A percentile compares a stretch with the other conserved stretches of the same genome.
Conservation (phyloP, 2,329 filamentous ascomycete genomes). For the Fusarium graminum region DNA sequence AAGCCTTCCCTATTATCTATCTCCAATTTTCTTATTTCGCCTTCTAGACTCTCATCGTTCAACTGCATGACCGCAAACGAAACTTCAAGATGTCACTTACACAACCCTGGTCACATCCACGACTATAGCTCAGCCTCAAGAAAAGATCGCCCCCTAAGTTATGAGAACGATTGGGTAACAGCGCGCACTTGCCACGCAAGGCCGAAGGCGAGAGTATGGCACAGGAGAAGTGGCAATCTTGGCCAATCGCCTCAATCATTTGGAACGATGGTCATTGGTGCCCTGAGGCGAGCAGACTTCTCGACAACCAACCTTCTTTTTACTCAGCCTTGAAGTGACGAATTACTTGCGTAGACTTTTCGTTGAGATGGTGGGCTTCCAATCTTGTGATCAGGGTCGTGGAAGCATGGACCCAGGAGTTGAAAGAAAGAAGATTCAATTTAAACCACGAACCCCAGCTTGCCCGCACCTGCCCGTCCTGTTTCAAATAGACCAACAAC, state of each 20-base stretch:
- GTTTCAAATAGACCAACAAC: conserved; percentile 22
- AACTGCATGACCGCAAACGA: not conserved
- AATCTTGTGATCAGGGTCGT: not conserved
- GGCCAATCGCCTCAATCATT: conserved; percentile 1
- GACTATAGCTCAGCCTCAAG: conserved; percentile 11
- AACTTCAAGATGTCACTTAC: conserved; percentile 7
- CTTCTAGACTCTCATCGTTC: conserved; percentile 1
- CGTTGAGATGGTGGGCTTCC: not conserved
- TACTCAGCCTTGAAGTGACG: conserved; percentile 15
- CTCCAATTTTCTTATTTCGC: not conserved
- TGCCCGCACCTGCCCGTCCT: not conserved
- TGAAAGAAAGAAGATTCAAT: conserved; percentile 8
- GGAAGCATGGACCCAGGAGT: not conserved
- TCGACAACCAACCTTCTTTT: not conserved
- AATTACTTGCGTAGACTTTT: conserved; percentile 7
- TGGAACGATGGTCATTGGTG: conserved; percentile 4
- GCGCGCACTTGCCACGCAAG: conserved; percentile 5
- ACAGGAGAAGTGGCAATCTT: conserved; percentile 1
- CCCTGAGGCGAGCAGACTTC: not conserved
- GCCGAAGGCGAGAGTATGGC: not conserved
- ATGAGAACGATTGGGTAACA: conserved; percentile 10
- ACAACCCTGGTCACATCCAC: conserved; percentile 1
- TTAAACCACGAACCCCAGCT: not conserved
- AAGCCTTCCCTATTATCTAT: not conserved
- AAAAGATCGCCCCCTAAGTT: conserved; percentile 2